Evolutionary conservation across 306 rosid species (phyloP), one percentile per base, ranked within the genome.

Genomic region (Canavalia gladiata): DNA sequence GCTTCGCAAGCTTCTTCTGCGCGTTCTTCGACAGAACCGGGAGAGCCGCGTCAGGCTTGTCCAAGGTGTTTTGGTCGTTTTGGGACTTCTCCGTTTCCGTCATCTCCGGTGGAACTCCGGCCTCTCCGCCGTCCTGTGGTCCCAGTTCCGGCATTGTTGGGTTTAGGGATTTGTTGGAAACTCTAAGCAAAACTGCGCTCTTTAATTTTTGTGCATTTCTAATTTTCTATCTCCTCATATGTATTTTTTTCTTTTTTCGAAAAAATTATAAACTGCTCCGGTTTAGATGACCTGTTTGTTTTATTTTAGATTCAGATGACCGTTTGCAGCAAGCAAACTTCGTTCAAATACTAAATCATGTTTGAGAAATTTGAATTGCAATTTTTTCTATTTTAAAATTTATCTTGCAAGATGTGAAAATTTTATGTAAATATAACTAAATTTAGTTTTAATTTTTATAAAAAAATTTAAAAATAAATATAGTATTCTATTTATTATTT

Each of bases 1-100:
- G 97, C 86, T 66, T 90, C 63, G 88, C 68, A 7, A 91, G 74
- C 88, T 88, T 93, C 97, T 95, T 95, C 83, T 82, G 84, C 5
- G 97, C 95, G 72, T 64, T 89, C 88, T 93, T 95, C 39, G 97
- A 95, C 1, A 84, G 7, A 25, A 87, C 49, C 3, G 66, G 28
- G 3, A 43, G 18, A 51, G 3, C 43, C 7, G 28, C 51, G 3
- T 45, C 68, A 43, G 64, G 0, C 54, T 7, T 59, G 0, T 35
- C 8, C 57, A 6, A 2, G 72, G 83, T 72, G 3, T 41, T 72
- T 33, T 57, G 33, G 35, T 74, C 86, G 12, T 77, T 77, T 52
- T 46, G 84, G 0, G 41, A 25, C 5, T 77, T 87, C 67, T 70
- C 86, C 11, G 5, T 0, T 7, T 2, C 60, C 25, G 50, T 6